Conservation (phyloP, 306 rosid genomes). For the Ochetophila trinervis region DNA sequence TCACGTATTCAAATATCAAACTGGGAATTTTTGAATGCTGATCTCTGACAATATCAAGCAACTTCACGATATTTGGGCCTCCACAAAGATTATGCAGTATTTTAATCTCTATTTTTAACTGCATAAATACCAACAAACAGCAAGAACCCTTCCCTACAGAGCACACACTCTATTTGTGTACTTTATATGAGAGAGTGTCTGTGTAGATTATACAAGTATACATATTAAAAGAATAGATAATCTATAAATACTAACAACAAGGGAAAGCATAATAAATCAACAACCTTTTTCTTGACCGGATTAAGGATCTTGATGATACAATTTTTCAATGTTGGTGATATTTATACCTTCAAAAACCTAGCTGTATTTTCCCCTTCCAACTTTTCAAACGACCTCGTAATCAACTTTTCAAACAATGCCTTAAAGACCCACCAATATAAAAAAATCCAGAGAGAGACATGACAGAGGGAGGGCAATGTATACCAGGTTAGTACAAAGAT, state of each 20-base stretch:
- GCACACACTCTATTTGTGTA: not conserved
- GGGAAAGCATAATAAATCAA: not conserved
- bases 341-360: slow-evolving; percentile 36
- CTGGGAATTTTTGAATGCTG: slow-evolving; percentile 45
- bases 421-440: no score
- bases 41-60: slow-evolving; percentile 42
- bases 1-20: slow-evolving; percentile 43
- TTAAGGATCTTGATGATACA: slow-evolving; percentile 38
- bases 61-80: slow-evolving; percentile 44
- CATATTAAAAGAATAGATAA: not conserved
- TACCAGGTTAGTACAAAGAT: no score
- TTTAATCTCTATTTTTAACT: slow-evolving; percentile 48
- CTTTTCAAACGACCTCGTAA: slow-evolving; percentile 35
- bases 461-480: no score
- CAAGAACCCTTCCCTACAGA: not conserved
- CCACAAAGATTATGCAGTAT: slow-evolving; percentile 51
- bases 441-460: no score
- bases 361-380: slow-evolving; percentile 36
- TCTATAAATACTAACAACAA: not conserved
- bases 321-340: slow-evolving; percentile 25
- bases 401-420: no score
- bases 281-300: slow-evolving; percentile 34
- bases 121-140: slow-evolving; percentile 8
- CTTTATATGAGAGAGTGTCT: no score
- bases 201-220: not conserved